Evolutionary conservation across 1,139 yeast species (phyloP).

Genomic region (Suhomyces chickasaworum): DNA sequence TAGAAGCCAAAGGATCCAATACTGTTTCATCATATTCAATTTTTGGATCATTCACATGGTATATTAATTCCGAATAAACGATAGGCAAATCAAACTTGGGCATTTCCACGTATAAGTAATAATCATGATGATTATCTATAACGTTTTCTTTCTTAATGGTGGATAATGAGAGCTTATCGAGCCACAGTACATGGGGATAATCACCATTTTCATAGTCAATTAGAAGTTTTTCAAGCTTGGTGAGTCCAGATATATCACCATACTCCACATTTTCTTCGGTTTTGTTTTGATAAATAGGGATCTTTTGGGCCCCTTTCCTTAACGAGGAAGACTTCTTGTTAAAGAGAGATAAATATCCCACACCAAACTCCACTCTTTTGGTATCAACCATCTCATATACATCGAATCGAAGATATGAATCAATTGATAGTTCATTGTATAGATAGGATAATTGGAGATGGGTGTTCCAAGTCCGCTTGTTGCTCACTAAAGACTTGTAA

Average conservation of each 20-base stretch:
- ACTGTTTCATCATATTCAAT: conserved; percentile 12
- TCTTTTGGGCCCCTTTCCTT: conserved; percentile 43
- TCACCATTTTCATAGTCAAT: conserved; percentile 73
- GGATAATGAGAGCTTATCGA: conserved; percentile 68
- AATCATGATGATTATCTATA: conserved; percentile 28
- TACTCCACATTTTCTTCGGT: conserved; percentile 22
- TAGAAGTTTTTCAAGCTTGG: conserved; percentile 53
- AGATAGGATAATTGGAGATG: conserved; percentile 72
- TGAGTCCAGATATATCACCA: conserved; percentile 27
- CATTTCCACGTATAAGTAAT: conserved; percentile 65
- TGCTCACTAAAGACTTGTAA: conserved; percentile 58
- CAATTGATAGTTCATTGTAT: conserved; percentile 66
- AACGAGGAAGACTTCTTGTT: conserved; percentile 37
- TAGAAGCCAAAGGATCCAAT: conserved; percentile 20
- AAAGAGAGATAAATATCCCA: conserved; percentile 62
- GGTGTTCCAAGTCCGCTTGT: conserved; percentile 48
- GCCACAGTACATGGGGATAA: conserved; percentile 65
- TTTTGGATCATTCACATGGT: conserved; percentile 17
- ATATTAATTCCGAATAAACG: conserved; percentile 65
- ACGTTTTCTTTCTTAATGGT: conserved; percentile 35
- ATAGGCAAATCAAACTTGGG: conserved; percentile 81
- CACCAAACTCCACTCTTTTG: conserved; percentile 53
- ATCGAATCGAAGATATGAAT: conserved; percentile 61
- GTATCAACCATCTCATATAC: conserved; percentile 67
- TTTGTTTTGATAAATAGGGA: conserved; percentile 26